Conservation (phyloP, 176 grass and related monocot species). For the Phyllostachys edulis region DNA sequence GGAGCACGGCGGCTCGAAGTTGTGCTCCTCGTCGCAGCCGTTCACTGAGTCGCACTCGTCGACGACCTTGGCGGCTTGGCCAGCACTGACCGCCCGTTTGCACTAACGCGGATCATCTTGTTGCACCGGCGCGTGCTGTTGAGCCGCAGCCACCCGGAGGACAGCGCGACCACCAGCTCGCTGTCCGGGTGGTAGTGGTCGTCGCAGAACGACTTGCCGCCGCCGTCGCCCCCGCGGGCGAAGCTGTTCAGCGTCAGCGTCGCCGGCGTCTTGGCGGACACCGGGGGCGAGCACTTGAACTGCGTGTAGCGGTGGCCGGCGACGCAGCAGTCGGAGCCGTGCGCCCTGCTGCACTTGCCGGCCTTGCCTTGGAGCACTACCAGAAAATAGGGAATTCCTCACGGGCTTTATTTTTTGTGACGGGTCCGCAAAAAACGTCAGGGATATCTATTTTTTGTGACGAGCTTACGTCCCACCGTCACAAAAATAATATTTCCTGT, state of each 20-base stretch:
- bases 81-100: conserved; percentile 33
- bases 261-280: conserved; percentile 37
- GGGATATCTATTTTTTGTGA: no score
- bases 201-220: conserved; percentile 42
- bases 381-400: no score
- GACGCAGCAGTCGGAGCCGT: conserved; percentile 47
- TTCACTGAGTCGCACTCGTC: conserved; percentile 61
- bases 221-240: conserved; percentile 39
- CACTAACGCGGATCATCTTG: conserved; percentile 33
- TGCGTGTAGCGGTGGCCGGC: conserved; percentile 43
- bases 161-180: conserved; percentile 46
- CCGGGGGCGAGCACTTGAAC: conserved; percentile 51
- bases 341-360: conserved; percentile 31
- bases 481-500: no score
- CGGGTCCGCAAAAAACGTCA: no score
- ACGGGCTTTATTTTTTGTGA: no score
- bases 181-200: conserved; percentile 36
- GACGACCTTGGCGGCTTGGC: conserved; percentile 62
- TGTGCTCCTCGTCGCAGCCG: conserved; percentile 41
- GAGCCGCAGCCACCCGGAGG: conserved; percentile 52
- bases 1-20: conserved; percentile 53
- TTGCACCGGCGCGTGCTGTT: conserved; percentile 39
- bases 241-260: conserved; percentile 58
- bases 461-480: no score
- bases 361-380: conserved; percentile 31